A percentile compares a stretch with the other conserved stretches of the same genome.
Evolutionary conservation across 495 filamentous ascomycete genomes (phyloP).

Genomic region (Penicillium manginii): DNA sequence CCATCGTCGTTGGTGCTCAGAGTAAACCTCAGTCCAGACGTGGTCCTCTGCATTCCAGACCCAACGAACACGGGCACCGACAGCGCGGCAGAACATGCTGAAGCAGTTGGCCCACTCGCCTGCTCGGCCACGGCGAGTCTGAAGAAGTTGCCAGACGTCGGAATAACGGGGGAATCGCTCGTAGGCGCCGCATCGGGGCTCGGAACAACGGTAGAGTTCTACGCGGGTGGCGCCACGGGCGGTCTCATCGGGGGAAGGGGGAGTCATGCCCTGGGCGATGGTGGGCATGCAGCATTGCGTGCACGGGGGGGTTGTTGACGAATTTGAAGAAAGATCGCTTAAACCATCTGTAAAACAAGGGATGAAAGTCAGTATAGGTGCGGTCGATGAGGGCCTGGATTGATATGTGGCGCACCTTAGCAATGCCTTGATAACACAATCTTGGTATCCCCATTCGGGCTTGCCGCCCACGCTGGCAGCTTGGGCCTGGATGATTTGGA

Average conservation of each 20-base stretch:
- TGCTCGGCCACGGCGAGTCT: conserved; percentile 79
- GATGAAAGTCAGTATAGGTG: conserved; percentile 24
- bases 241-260: conserved; percentile 83
- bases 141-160: conserved; percentile 91
- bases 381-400: conserved; percentile 9
- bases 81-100: conserved; percentile 94
- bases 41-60: conserved; percentile 98
- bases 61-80: conserved; percentile 91
- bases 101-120: conserved; percentile 99
- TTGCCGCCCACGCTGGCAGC: conserved; percentile 82
- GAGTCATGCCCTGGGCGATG: conserved; percentile 75
- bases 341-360: conserved; percentile 75
- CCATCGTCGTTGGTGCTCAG: conserved; percentile 90
- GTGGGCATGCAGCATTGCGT: conserved; percentile 81
- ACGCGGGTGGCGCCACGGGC: conserved; percentile 85
- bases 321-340: conserved; percentile 92
- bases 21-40: conserved; percentile 97
- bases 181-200: conserved; percentile 66
- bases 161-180: conserved; percentile 95
- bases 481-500: conserved; percentile 80
- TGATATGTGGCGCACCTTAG: conserved; percentile 58
- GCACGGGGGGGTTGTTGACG: conserved; percentile 91
- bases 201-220: conserved; percentile 86
- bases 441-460: conserved; percentile 97
- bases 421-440: conserved; percentile 91